Evolutionary conservation across 805 yeast species (phyloP), one percentile per base, ranked within the genome.

Genomic region (Wickerhamomyces sydowiorum): DNA sequence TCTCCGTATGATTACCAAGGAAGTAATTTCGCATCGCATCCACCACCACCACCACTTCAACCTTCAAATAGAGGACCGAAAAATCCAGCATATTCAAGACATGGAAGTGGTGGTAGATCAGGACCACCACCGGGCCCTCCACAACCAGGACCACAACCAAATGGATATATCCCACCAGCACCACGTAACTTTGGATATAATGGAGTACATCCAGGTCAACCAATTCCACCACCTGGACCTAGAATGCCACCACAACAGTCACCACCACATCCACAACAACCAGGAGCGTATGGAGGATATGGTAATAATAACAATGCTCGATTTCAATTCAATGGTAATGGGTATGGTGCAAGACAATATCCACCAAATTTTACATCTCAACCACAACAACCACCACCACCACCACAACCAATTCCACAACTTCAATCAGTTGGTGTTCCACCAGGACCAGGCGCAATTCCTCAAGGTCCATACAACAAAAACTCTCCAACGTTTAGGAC

Each of bases 251-350:
- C 30, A n/a, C 6, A n/a, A 25, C 28, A n/a, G n/a, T n/a, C 41
- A 30, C 48, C 34, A n/a, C 53, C 43, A 30, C 49, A 41, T 35
- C 49, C 40, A 34, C 47, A 38, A 23, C 48, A 44, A 36, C 46
- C 5, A 12, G 28, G 28, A 7, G 28, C 28, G 14, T 4, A 23
- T 23, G 10, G n/a, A n/a, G n/a, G n/a, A n/a, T n/a, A n/a, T n/a
- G n/a, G n/a, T n/a, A n/a, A n/a, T n/a, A n/a, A n/a, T n/a, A n/a
- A n/a, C n/a, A n/a, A n/a, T n/a, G n/a, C n/a, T n/a, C n/a, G n/a
- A n/a, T n/a, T n/a, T n/a, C n/a, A n/a, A n/a, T n/a, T n/a, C n/a
- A n/a, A n/a, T n/a, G n/a, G n/a, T n/a, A n/a, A n/a, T n/a, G n/a
- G n/a, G n/a, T n/a, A n/a, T n/a, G n/a, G n/a, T n/a, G n/a, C n/a